Evolutionary conservation across 2,329 filamentous ascomycete species (phyloP).

Genomic region (Sporothrix pseudoabietina): DNA sequence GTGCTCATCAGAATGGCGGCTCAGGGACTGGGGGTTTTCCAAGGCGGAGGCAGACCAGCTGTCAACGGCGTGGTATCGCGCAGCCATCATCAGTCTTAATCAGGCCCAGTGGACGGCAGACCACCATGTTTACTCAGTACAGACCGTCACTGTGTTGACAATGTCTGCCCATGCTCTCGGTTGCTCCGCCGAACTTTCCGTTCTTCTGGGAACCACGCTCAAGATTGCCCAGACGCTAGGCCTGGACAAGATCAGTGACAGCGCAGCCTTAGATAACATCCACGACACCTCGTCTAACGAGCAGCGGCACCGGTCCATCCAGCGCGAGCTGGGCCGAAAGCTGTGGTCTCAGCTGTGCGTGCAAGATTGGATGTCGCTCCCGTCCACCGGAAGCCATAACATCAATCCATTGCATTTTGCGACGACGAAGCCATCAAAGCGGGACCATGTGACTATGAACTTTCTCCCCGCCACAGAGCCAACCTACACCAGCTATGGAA

Average conservation of each 20-base stretch:
- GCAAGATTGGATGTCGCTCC: conserved; percentile 18
- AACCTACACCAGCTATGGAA: conserved; percentile 21
- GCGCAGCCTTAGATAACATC: conserved; percentile 5
- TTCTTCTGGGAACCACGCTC: conserved; percentile 12
- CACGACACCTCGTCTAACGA: conserved; percentile 10
- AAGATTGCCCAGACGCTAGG: conserved; percentile 17
- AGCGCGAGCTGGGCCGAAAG: conserved; percentile 15
- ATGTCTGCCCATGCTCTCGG: conserved; percentile 20
- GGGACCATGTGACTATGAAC: conserved; percentile 18
- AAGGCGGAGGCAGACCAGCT: conserved; percentile 14
- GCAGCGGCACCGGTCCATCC: conserved; percentile 5
- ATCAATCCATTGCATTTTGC: conserved; percentile 19
- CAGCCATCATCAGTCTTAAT: conserved; percentile 1
- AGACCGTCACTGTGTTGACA: conserved; percentile 20
- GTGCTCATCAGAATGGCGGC: conserved; percentile 19
- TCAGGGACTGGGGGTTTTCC: conserved; percentile 17
- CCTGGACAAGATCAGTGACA: conserved; percentile 13
- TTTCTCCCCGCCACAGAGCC: conserved; percentile 12
- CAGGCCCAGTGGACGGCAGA: conserved; percentile 22
- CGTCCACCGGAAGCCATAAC: conserved; percentile 16
- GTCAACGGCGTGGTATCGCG: conserved; percentile 16
- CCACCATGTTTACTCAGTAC: conserved; percentile 15
- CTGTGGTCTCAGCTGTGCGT: conserved; percentile 23
- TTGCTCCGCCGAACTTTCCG: conserved; percentile 12
- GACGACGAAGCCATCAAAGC: conserved; percentile 21